Conservation (phyloP, 1,284 basidiomycete genomes). For the Kalmanozyma brasiliensis region DNA sequence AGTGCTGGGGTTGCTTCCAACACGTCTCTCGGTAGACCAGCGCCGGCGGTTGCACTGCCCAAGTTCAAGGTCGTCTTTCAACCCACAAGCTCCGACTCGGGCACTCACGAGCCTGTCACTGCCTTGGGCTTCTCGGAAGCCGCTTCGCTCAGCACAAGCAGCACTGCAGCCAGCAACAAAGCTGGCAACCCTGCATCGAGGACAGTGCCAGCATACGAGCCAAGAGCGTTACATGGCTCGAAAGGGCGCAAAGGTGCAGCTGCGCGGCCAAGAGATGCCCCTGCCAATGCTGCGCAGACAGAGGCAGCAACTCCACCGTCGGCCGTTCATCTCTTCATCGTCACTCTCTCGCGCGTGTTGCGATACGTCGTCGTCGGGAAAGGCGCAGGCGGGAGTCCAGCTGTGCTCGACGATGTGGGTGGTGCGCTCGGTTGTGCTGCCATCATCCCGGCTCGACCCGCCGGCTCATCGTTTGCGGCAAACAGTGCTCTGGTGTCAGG, state of each 20-base stretch:
- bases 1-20: conserved; percentile 33
- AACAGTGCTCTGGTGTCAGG: background rate
- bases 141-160: background rate
- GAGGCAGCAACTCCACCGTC: conserved; percentile 24
- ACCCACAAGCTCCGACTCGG: conserved; percentile 25
- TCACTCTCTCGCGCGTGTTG: conserved; percentile 84
- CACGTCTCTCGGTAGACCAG: conserved; percentile 11
- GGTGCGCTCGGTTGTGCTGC: conserved; percentile 83
- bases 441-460: conserved; percentile 35
- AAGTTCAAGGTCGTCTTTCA: conserved; percentile 67
- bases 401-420: conserved; percentile 85
- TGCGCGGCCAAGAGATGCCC: conserved; percentile 30
- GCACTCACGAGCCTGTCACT: conserved; percentile 82
- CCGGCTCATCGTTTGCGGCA: background rate
- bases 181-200: background rate
- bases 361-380: conserved; percentile 81
- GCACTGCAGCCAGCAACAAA: conserved; percentile 3
- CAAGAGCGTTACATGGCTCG: conserved; percentile 29
- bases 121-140: conserved; percentile 84
- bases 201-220: conserved; percentile 22
- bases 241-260: conserved; percentile 39
- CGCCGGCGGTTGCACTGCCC: conserved; percentile 53
- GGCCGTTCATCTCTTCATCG: conserved; percentile 80
- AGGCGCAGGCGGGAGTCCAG: conserved; percentile 75
- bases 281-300: conserved; percentile 5